These are phyloP conservation scores for Dichomitus squalens DNA, from an alignment of 1,284 basidiomycete species.

Conservation along the genomic window DNA sequence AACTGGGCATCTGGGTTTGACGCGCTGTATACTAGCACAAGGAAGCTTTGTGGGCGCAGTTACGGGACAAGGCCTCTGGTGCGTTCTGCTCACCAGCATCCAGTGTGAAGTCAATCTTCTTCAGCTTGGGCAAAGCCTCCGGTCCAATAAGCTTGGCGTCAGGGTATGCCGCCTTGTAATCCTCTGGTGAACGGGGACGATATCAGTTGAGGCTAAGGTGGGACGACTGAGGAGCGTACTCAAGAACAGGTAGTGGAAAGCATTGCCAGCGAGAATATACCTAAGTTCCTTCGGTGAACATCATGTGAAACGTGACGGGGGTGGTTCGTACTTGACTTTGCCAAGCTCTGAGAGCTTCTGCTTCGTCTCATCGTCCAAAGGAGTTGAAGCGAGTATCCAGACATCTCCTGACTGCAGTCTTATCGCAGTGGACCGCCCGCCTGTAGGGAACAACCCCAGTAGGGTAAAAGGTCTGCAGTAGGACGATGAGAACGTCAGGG, in stretches of 20 bases:
- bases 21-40: not conserved
- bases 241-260: conserved; percentile 70
- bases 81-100: conserved; percentile 54
- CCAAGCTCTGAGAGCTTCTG: conserved; percentile 74
- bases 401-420: conserved; percentile 72
- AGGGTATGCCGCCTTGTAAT: conserved; percentile 79
- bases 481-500: not conserved
- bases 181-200: conserved; percentile 40
- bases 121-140: conserved; percentile 48
- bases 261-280: conserved; percentile 68
- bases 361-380: conserved; percentile 74
- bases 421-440: conserved; percentile 85
- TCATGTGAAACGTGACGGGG: too few relatives aligned
- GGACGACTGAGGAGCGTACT: not conserved
- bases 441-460: conserved; percentile 71
- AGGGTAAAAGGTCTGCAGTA: conserved; percentile 63
- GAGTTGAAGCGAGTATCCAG: conserved; percentile 88
- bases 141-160: conserved; percentile 76
- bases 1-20: conserved; percentile 48
- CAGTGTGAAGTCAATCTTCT: conserved; percentile 42
- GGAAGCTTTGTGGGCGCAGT: not conserved
- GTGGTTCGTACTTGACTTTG: not conserved
- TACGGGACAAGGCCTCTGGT: too few relatives aligned
- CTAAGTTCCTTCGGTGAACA: conserved; percentile 35
- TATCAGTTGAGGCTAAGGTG: not conserved